Base-by-base conservation (phyloP, 208 protist species). In the Strigomonas oncopelti region DNA sequence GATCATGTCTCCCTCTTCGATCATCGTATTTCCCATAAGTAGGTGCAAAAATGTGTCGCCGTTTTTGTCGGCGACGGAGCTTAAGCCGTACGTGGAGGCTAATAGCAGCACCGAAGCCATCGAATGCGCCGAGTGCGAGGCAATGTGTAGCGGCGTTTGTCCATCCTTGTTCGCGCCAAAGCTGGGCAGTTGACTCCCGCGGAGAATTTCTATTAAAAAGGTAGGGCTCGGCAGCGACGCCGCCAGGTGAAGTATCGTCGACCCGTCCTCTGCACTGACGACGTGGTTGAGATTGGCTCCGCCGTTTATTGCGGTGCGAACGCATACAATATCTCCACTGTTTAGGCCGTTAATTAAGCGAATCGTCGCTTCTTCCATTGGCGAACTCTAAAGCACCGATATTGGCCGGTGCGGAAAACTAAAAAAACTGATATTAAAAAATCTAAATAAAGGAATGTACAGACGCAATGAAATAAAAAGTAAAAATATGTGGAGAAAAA, bases 11-110 rank as follows among this genome's bases (percentile, higher is more conserved):
- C 4, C 13, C 27, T 62, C 62, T 18, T 55, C 36, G 24, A 90
- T 65, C 0, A 9, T 20, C 8, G 28, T 53, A 63, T 93, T 93
- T 18, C 22, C 7, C 61, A 90, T 58, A 24, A 93, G 64, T 14
- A 65, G 28, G 32, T 93, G 87, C 9, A 93, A 52, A 73, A 93
- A 88, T 0, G 82, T 87, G n/a, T 82, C 65, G 8, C 74, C 76
- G 5, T 66, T 25, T 11, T 27, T 7, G 59, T 89, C 73, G 0
- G 52, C 18, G 5, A n/a, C 13, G 11, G 32, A 20, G 31, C 31
- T 68, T 2, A 72, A 32, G 29, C 87, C 84, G 74, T 85, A 89
- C 20, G 77, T 74, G 13, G 72, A 68, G 5, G 87, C 67, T 20
- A 93, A 73, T 18, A 93, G 61, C 14, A 86, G 32, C 2, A 87